These are phyloP conservation scores for Nymphaea colorata DNA, from an alignment of 164 flowering plant species.

Conservation along the genomic window DNA sequence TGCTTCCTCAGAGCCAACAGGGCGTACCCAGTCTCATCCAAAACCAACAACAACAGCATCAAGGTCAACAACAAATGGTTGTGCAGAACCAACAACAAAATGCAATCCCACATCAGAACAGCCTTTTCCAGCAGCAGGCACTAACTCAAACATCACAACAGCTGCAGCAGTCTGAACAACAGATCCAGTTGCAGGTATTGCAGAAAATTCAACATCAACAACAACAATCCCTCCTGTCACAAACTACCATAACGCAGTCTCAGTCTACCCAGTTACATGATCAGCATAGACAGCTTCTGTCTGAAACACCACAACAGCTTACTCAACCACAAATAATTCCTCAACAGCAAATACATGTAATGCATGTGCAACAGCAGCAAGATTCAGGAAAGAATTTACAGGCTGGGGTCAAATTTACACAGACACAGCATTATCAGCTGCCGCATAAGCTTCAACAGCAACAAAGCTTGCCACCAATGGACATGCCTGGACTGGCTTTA, in stretches of 20 bases:
- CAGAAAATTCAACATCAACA: constrained; percentile 37
- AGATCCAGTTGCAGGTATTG: constrained; percentile 28
- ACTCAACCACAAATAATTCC: constrained; percentile 37
- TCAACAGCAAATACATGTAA: not conserved
- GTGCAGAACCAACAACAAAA: constrained; percentile 26
- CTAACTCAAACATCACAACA: constrained; percentile 39
- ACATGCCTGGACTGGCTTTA: constrained; percentile 23
- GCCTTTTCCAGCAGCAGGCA: constrained; percentile 31
- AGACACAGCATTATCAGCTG: constrained; percentile 38
- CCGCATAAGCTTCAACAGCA: constrained; percentile 51
- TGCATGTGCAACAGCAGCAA: constrained; percentile 43
- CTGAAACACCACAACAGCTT: constrained; percentile 49
- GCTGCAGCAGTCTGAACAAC: constrained; percentile 13
- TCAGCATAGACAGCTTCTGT: constrained; percentile 32
- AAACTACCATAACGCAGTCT: constrained; percentile 62
- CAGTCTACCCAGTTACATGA: constrained; percentile 59
- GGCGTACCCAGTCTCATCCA: constrained; percentile 15
- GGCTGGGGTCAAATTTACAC: constrained; percentile 30
- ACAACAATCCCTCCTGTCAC: constrained; percentile 31
- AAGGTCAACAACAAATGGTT: constrained; percentile 28
- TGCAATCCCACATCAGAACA: not conserved
- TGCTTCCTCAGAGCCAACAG: constrained; percentile 6
- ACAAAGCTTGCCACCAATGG: constrained; percentile 28
- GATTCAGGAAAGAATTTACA: constrained; percentile 27
- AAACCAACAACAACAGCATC: constrained; percentile 27